phyloP scores from a whole-genome alignment of 371 early-diverging fungal species.

The Syncephalastrum contaminatum region DNA sequence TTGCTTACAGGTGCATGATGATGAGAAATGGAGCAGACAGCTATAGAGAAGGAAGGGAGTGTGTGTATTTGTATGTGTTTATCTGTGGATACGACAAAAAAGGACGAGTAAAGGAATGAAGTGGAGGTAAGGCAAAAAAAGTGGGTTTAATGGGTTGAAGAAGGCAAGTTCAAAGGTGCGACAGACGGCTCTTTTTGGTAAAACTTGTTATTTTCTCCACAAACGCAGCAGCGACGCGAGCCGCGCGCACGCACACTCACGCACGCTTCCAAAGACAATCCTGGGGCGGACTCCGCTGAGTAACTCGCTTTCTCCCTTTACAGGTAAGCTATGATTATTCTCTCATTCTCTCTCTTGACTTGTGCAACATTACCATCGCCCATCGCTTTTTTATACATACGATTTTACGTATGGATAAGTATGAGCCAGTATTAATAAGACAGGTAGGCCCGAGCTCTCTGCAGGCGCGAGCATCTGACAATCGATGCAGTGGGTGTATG shows the following conservation, averaged over 20 bases:
- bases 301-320: slow-evolving; percentile 11
- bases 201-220: no score
- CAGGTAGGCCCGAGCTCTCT: no score
- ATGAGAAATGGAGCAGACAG: background rate
- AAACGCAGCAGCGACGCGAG: no score
- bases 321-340: slow-evolving; percentile 4
- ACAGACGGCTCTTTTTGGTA: background rate
- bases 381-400: no score
- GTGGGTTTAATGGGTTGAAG: background rate
- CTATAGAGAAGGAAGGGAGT: slow-evolving; percentile 9
- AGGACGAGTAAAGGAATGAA: background rate
- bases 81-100: slow-evolving; percentile 1
- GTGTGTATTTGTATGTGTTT: background rate
- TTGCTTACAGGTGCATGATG: slow-evolving; percentile 43
- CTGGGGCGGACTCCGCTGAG: slow-evolving; percentile 6
- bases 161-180: slow-evolving; percentile 1
- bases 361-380: no score
- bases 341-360: no score
- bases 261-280: background rate
- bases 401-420: no score
- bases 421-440: no score
- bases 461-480: no score
- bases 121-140: background rate
- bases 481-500: no score
- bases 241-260: no score